Base-by-base conservation (phyloP, 352 stramenopile species). In the Blastocystis hominis region DNA sequence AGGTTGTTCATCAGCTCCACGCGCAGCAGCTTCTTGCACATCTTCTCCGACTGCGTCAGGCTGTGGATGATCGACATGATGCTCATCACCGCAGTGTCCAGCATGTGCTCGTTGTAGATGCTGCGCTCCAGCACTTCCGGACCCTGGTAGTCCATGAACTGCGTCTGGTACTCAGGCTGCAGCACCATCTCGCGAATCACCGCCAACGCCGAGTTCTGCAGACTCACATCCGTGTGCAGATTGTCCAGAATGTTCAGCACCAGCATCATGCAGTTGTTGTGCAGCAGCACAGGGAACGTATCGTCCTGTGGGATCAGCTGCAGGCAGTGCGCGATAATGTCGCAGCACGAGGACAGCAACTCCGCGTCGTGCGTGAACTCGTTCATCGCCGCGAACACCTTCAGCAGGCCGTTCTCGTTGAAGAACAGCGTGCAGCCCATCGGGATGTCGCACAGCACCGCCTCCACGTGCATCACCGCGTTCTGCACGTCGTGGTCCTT, bases 371-470 rank as follows among this genome's bases (percentile, higher is more conserved):
- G 15, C 0, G n/a, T 10, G 56, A 68, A 84, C 47, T n/a, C 34
- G 40, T 46, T 68, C 15, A 84, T 84, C 72, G 72, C 72, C 17
- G 20, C 15, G 55, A 84, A 84, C 72, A 84, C 72, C n/a, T 47
- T 24, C 72, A 84, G 20, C 50, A 84, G 72, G 24, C 72, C 72
- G 54, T 34, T 34, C 72, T 84, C 72, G 50, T 84, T 84, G 72
- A 84, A 84, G 72, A 84, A 84, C 36, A 53, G n/a, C 38, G 72
- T 84, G 56, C 72, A 84, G 40, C 72, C 72, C 72, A 84, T 84
- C 30, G 72, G 72, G 1, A 53, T 68, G 56, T 53, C 72, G 56
- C 72, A 84, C 47, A 84, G 72, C 1, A 68, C 38, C 2, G 72
- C 53, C 17, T 24, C 40, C 3, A 68, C 55, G 17, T 68, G 47